Base-by-base conservation (phyloP, 495 filamentous ascomycete species). In the Hamigera avellanea region DNA sequence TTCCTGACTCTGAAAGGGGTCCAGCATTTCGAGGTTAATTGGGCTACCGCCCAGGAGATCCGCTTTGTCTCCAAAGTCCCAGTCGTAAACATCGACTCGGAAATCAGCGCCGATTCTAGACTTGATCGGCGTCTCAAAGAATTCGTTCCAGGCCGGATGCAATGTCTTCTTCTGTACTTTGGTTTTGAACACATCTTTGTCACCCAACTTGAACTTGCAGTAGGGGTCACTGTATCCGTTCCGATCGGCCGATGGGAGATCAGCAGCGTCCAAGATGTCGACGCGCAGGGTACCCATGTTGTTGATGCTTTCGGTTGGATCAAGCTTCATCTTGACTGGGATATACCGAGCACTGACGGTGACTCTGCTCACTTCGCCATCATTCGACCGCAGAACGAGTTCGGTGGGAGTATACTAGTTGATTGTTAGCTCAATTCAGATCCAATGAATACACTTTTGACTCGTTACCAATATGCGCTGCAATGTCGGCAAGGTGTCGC, bases 191-290 rank as follows among this genome's bases (percentile, higher is more conserved):
- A 99, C 69, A 23, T 84, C 78, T 50, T 86, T 77, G 27, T 78
- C 88, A 50, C 87, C 83, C 33, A 96, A 67, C 42, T 79, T 74
- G 57, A 99, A 96, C 47, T 91, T 93, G 70, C 84, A 93, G 66
- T 84, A 99, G 3, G 91, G 91, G 48, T 99, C 91, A 50, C 85
- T 93, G 69, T 78, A 93, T 27, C 91, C 91, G 53, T 96, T 99
- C 19, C 88, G 80, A 52, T 99, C 91, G 32, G 86, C 87, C 8
- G 89, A 73, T 7, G 91, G 91, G 14, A 99, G 75, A 43, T 95
- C 79, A 17, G 76, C 69, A 14, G 82, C 91, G 52, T 93, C 85
- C 33, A 95, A 61, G n/a, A 96, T 68, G 43, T 95, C 86, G 32
- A 96, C 82, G 8, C 85, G 81, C 19, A 99, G 75, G 35, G 73